A percentile compares a stretch with the other conserved stretches of the same genome.
phyloP scores from a whole-genome alignment of 2,329 filamentous ascomycete genomes.

The Stachybotrys elegans region DNA sequence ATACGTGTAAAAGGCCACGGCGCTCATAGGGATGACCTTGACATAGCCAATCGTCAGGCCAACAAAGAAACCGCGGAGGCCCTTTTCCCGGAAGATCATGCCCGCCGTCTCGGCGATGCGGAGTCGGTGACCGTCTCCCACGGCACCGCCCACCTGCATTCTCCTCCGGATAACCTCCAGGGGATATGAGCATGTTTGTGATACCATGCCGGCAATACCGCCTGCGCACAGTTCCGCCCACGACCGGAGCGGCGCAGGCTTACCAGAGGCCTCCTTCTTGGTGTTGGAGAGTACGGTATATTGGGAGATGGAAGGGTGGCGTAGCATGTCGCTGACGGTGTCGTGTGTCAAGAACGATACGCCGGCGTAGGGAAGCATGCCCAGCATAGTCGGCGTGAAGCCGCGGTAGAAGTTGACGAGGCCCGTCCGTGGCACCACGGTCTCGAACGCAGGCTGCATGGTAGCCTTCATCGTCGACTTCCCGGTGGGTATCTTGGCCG shows the following conservation, averaged over 20 bases:
- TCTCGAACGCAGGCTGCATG: conserved; percentile 30
- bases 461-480: conserved; percentile 27
- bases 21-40: conserved; percentile 87
- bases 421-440: conserved; percentile 57
- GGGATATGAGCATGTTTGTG: conserved; percentile 89
- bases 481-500: conserved; percentile 21
- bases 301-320: conserved; percentile 58
- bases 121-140: conserved; percentile 80
- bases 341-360: conserved; percentile 96
- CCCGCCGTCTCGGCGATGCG: conserved; percentile 72
- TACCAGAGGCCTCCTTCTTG: conserved; percentile 46
- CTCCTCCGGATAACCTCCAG: conserved; percentile 85
- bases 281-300: conserved; percentile 71
- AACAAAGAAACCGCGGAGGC: conserved; percentile 81
- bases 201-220: conserved; percentile 80
- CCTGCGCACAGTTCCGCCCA: conserved; percentile 86
- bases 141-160: conserved; percentile 95
- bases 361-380: conserved; percentile 96
- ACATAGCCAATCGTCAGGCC: conserved; percentile 92
- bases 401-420: conserved; percentile 92
- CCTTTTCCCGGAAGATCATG: conserved; percentile 71
- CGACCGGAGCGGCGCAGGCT: conserved; percentile 69
- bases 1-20: conserved; percentile 63
- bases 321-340: conserved; percentile 78
- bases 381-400: conserved; percentile 82